phyloP scores from a whole-genome alignment of 148 eudicot genomes.

The Fagopyrum homotropicum region DNA sequence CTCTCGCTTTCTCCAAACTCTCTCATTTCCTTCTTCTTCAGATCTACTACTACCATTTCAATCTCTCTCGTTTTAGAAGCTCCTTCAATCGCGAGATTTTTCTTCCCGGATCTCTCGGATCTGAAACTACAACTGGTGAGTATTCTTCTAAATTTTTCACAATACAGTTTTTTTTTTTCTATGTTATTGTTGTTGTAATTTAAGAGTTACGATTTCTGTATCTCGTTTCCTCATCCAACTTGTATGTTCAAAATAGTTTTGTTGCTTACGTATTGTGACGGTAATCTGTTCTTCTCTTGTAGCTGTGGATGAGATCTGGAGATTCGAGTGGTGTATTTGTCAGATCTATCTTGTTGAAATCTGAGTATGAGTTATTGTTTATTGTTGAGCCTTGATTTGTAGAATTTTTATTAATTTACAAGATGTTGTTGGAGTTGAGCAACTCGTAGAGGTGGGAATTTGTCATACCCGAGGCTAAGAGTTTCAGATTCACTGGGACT shows the following conservation, averaged over 20 bases:
- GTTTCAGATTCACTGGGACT: background rate
- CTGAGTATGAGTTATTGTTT: background rate
- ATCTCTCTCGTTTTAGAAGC: background rate
- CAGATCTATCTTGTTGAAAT: background rate
- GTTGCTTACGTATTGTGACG: constrained; percentile 24
- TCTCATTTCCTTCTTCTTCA: background rate
- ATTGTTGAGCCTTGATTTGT: no score
- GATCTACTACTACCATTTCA: background rate
- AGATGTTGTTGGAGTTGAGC: background rate
- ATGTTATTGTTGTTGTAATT: background rate
- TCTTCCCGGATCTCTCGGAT: background rate
- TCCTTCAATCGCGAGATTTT: background rate
- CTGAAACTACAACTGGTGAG: background rate
- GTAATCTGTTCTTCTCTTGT: constrained; percentile 38
- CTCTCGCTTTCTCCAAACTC: background rate
- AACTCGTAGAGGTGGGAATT: background rate
- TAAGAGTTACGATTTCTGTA: background rate
- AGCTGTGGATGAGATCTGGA: constrained; percentile 48
- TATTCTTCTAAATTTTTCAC: background rate
- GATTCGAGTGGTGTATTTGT: background rate
- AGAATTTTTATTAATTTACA: no score
- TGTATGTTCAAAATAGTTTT: constrained; percentile 22
- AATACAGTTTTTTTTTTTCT: background rate
- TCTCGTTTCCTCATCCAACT: constrained; percentile 8
- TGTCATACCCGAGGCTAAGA: background rate